phyloP scores from a whole-genome alignment of 2,329 filamentous ascomycete genomes.

The Periconia sp. region DNA sequence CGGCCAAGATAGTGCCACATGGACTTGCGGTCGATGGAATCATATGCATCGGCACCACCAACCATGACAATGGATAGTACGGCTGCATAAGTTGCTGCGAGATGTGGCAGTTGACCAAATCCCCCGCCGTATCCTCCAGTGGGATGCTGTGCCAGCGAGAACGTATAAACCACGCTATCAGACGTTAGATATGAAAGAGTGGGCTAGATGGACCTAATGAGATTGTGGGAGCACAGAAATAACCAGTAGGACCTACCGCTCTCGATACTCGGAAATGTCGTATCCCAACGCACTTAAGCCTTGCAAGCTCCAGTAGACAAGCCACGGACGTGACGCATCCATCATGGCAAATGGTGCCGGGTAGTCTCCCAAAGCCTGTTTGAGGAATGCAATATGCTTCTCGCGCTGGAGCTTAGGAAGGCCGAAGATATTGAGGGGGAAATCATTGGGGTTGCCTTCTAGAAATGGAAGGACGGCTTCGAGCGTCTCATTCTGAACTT shows the following conservation, averaged over 20 bases:
- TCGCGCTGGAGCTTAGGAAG: slow-evolving; percentile 75
- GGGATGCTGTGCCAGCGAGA: slow-evolving; percentile 80
- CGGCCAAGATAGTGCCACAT: slow-evolving; percentile 92
- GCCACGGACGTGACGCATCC: slow-evolving; percentile 91
- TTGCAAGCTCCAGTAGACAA: slow-evolving; percentile 89
- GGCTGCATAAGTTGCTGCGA: slow-evolving; percentile 86
- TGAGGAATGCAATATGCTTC: slow-evolving; percentile 67
- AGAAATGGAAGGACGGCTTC: slow-evolving; percentile 73
- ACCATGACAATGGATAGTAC: slow-evolving; percentile 80
- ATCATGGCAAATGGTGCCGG: slow-evolving; percentile 74
- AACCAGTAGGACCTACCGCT: slow-evolving; percentile 55
- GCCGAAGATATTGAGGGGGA: slow-evolving; percentile 71
- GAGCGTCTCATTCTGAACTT: slow-evolving; percentile 71
- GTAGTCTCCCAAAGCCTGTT: slow-evolving; percentile 61
- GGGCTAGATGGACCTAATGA: neutral
- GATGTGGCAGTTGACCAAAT: slow-evolving; percentile 87
- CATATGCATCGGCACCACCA: slow-evolving; percentile 74
- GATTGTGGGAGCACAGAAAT: neutral
- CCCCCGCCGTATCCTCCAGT: slow-evolving; percentile 90
- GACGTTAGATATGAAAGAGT: slow-evolving; percentile 18
- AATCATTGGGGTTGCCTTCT: slow-evolving; percentile 56
- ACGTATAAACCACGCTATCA: slow-evolving; percentile 70
- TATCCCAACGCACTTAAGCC: slow-evolving; percentile 78
- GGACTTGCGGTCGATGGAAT: slow-evolving; percentile 77
- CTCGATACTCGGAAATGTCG: slow-evolving; percentile 69